Evolutionary conservation across 345 rosid species (phyloP).

Genomic region (Ceriops zippeliana): DNA sequence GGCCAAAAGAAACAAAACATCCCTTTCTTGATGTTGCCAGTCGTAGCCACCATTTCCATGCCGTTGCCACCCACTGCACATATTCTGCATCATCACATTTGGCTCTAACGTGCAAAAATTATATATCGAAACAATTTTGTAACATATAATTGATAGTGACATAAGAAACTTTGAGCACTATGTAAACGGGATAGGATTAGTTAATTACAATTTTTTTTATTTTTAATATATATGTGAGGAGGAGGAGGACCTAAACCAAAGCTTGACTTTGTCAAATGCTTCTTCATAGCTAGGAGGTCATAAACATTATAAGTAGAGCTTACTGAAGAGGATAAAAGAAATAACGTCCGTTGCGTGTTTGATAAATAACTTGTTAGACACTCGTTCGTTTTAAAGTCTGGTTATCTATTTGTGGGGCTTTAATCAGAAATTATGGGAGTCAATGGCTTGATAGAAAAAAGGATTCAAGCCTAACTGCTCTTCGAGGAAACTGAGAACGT

Average conservation of each 20-base stretch:
- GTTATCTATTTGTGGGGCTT: conserved; percentile 1
- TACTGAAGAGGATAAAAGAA: neutral
- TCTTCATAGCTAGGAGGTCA: neutral
- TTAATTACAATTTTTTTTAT: conserved; percentile 23
- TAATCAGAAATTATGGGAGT: conserved; percentile 9
- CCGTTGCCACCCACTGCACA: conserved; percentile 23
- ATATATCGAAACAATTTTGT: neutral
- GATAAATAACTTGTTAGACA: conserved; percentile 8
- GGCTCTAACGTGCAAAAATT: neutral
- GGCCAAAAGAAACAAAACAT: conserved; percentile 11
- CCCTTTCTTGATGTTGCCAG: conserved; percentile 35
- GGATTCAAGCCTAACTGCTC: conserved; percentile 22
- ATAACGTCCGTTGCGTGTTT: conserved; percentile 11
- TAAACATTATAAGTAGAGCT: neutral
- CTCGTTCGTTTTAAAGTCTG: conserved; percentile 4
- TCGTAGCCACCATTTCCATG: conserved; percentile 26
- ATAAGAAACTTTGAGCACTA: conserved; percentile 26
- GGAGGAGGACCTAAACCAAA: conserved; percentile 23
- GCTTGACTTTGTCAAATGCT: conserved; percentile 18
- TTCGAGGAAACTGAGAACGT: neutral
- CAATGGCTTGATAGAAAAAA: conserved; percentile 25
- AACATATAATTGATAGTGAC: conserved; percentile 26
- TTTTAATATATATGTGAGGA: neutral
- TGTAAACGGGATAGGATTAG: conserved; percentile 30
- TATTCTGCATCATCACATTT: conserved; percentile 2